phyloP scores from a whole-genome alignment of 2,329 filamentous ascomycete species.

The Zasmidium cellare region DNA sequence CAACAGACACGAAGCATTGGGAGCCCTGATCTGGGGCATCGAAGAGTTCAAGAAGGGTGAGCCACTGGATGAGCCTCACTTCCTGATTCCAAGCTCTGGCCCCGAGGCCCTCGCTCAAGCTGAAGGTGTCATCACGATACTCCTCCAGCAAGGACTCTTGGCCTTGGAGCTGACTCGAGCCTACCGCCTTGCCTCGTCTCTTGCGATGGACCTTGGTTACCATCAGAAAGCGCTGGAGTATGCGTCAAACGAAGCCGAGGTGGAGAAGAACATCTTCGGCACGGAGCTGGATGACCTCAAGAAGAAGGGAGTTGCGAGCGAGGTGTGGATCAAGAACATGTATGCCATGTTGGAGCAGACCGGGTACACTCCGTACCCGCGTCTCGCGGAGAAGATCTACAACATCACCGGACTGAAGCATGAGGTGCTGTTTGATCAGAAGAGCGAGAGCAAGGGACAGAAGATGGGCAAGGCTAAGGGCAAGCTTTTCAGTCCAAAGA shows the following conservation, averaged over 20 bases:
- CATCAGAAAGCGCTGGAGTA: conserved; percentile 18
- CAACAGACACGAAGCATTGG: conserved; percentile 14
- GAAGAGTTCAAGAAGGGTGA: conserved; percentile 13
- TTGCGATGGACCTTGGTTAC: conserved; percentile 12
- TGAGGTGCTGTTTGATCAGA: conserved; percentile 1
- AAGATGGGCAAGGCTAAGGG: conserved; percentile 5
- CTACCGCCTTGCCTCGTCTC: conserved; percentile 22
- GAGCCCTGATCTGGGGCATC: conserved; percentile 16
- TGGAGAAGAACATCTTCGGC: conserved; percentile 32
- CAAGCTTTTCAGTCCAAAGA: background rate
- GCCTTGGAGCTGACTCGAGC: conserved; percentile 24
- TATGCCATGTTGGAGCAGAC: background rate
- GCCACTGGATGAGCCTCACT: conserved; percentile 1
- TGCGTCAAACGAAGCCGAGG: conserved; percentile 24
- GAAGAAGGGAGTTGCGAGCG: conserved; percentile 9
- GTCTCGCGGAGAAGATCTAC: conserved; percentile 1
- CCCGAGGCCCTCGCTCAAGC: conserved; percentile 15
- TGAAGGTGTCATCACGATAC: conserved; percentile 69
- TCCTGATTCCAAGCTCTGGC: conserved; percentile 14
- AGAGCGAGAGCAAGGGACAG: background rate
- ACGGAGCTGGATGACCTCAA: conserved; percentile 17
- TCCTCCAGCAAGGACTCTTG: conserved; percentile 83
- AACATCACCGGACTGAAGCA: conserved; percentile 1
- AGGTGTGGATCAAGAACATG: conserved; percentile 14
- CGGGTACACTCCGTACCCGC: background rate